Percentiles rank a stretch among this genome's conserved stretches.
phyloP scores from a whole-genome alignment of 2,329 filamentous ascomycete genomes.

The Alternaria brassicae region DNA sequence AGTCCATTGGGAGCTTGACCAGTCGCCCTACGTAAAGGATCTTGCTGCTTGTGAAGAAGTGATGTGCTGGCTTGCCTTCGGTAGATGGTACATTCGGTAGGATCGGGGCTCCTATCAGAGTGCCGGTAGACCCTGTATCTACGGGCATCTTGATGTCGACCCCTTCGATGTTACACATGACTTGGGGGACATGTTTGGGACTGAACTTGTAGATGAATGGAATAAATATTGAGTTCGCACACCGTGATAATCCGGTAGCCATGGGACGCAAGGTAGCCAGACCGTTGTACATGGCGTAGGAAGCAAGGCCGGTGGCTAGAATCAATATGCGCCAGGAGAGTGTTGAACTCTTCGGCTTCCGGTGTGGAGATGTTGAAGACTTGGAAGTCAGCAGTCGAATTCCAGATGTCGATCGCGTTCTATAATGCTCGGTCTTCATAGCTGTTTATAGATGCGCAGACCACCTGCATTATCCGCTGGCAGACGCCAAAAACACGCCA shows the following conservation, averaged over 20 bases:
- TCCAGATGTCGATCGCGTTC: conserved; percentile 11
- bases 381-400: background rate
- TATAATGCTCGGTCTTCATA: conserved; percentile 30
- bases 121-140: conserved; percentile 47
- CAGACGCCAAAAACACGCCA: conserved; percentile 13
- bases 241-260: conserved; percentile 18
- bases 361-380: conserved; percentile 25
- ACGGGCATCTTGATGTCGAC: conserved; percentile 42
- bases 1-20: conserved; percentile 37
- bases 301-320: conserved; percentile 10
- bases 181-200: conserved; percentile 33
- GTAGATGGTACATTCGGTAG: conserved; percentile 35
- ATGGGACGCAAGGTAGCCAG: conserved; percentile 18
- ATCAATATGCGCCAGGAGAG: conserved; percentile 21
- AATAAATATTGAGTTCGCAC: conserved; percentile 41
- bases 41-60: conserved; percentile 46
- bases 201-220: conserved; percentile 42
- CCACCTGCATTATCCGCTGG: conserved; percentile 18
- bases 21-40: conserved; percentile 45
- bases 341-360: conserved; percentile 29
- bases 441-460: conserved; percentile 25
- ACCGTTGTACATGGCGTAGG: conserved; percentile 15
- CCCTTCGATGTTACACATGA: conserved; percentile 38
- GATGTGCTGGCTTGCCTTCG: conserved; percentile 37
- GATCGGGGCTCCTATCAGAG: conserved; percentile 43